These are phyloP conservation scores for Saraca asoca DNA, from an alignment of 331 rosid species.

Conservation along the genomic window DNA sequence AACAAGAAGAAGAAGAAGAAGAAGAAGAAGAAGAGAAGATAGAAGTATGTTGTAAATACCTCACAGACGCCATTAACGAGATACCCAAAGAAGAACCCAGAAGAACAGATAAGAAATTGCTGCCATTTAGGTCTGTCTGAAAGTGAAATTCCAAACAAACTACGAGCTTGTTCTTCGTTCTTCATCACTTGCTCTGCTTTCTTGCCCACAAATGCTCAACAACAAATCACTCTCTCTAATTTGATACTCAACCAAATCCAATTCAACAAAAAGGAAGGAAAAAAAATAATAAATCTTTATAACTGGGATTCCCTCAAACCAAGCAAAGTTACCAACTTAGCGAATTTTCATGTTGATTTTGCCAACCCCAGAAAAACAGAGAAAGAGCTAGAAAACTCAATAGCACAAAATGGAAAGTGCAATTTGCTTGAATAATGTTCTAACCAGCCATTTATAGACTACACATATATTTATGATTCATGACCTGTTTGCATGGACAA, in stretches of 20 bases:
- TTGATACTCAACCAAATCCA: background rate
- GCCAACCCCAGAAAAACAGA: slow-evolving; percentile 7
- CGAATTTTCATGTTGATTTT: slow-evolving; percentile 56
- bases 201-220: slow-evolving; percentile 2
- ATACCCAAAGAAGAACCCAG: slow-evolving; percentile 96
- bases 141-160: slow-evolving; percentile 88
- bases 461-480: background rate
- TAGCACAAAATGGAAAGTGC: slow-evolving; percentile 27
- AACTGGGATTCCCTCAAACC: slow-evolving; percentile 29
- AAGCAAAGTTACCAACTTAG: background rate
- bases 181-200: slow-evolving; percentile 48
- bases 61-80: slow-evolving; percentile 93
- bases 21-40: slow-evolving; percentile 19
- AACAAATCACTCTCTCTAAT: background rate
- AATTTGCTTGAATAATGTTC: slow-evolving; percentile 5
- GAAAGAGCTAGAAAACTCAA: background rate
- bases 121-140: slow-evolving; percentile 84
- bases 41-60: slow-evolving; percentile 46
- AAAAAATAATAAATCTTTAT: background rate
- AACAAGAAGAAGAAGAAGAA: slow-evolving; percentile 27
- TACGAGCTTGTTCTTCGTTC: slow-evolving; percentile 75
- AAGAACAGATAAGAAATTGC: slow-evolving; percentile 88
- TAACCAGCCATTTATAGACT: slow-evolving; percentile 5
- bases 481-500: slow-evolving; percentile 31
- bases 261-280: slow-evolving; percentile 13